Evolutionary conservation across 2,329 filamentous ascomycete species (phyloP).

Genomic region (Cladorrhinum sp.): DNA sequence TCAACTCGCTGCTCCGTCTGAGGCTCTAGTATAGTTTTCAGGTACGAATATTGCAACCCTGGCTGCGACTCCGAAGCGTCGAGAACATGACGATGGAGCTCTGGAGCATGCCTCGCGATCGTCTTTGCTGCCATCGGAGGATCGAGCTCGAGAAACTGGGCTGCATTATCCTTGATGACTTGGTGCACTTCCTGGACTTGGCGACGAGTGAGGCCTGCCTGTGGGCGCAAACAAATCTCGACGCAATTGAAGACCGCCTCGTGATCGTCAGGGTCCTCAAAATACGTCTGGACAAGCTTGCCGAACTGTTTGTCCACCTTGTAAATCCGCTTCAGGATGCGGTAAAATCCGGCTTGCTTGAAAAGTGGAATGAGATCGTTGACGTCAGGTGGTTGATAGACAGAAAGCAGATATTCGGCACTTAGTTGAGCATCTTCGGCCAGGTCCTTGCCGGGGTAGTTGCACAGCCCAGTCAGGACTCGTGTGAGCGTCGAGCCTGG

Average conservation of each 20-base stretch:
- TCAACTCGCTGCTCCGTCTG: conserved; percentile 27
- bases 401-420: conserved; percentile 87
- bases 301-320: conserved; percentile 75
- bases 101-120: conserved; percentile 58
- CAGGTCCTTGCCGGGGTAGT: conserved; percentile 75
- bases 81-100: conserved; percentile 65
- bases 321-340: conserved; percentile 88
- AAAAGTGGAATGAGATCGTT: conserved; percentile 73
- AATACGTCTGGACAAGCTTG: conserved; percentile 73
- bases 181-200: conserved; percentile 69
- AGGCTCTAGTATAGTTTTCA: conserved; percentile 72
- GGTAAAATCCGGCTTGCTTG: conserved; percentile 76
- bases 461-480: conserved; percentile 78
- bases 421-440: conserved; percentile 96
- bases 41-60: conserved; percentile 70
- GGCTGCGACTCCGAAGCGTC: conserved; percentile 58
- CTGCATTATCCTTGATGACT: conserved; percentile 63
- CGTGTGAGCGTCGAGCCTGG: conserved; percentile 81
- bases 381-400: conserved; percentile 86
- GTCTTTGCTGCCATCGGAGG: conserved; percentile 62
- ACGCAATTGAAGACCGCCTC: conserved; percentile 77
- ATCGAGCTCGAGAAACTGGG: conserved; percentile 65
- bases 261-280: conserved; percentile 78
- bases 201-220: conserved; percentile 60
- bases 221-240: conserved; percentile 66